phyloP scores from a whole-genome alignment of 179 eudicot genomes.

The Pouteria campechiana region DNA sequence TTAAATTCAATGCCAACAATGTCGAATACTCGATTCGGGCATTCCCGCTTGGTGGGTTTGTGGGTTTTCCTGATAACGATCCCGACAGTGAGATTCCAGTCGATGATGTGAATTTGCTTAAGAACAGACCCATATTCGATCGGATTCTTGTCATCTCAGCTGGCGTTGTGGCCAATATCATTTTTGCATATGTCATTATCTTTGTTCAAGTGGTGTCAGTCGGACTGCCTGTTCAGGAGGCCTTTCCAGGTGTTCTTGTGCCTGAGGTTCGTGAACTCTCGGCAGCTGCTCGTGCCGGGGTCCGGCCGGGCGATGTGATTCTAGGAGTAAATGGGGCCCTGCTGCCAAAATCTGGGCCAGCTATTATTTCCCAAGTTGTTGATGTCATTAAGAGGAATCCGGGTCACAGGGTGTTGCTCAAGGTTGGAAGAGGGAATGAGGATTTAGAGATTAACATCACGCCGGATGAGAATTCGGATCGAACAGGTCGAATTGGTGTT shows the following conservation, averaged over 20 bases:
- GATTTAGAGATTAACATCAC: constrained; percentile 49
- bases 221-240: constrained; percentile 95
- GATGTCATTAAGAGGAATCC: constrained; percentile 66
- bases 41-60: constrained; percentile 94
- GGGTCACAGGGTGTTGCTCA: constrained; percentile 45
- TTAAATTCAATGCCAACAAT: constrained; percentile 79
- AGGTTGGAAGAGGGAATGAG: constrained; percentile 37
- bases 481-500: constrained; percentile 91
- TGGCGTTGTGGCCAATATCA: constrained; percentile 82
- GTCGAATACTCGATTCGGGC: constrained; percentile 93
- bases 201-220: constrained; percentile 65
- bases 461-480: constrained; percentile 74
- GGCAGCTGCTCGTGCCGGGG: constrained; percentile 80
- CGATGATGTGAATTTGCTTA: constrained; percentile 79
- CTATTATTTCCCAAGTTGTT: constrained; percentile 60
- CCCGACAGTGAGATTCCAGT: constrained; percentile 88
- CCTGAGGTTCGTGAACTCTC: constrained; percentile 78
- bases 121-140: constrained; percentile 80
- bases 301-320: constrained; percentile 80
- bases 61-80: constrained; percentile 99
- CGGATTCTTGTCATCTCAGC: constrained; percentile 81
- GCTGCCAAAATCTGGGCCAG: constrained; percentile 44
- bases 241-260: constrained; percentile 87
- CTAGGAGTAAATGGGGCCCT: constrained; percentile 46
- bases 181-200: constrained; percentile 73